Conservation (phyloP, 2,329 filamentous ascomycete species). For the Tolypocladium nubicola region DNA sequence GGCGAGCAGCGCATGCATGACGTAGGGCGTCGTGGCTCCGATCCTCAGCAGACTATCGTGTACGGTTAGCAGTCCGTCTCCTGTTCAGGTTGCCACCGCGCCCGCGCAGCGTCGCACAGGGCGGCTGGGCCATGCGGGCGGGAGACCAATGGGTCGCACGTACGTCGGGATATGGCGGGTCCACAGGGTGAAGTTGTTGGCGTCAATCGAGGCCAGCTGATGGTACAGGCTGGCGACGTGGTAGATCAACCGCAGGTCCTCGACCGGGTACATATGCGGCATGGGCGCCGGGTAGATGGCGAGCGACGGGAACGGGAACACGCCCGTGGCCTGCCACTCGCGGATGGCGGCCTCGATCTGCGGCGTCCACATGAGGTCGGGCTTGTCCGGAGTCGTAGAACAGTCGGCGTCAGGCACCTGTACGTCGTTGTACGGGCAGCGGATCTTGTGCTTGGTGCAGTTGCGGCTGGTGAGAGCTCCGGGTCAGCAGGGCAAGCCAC, state of each 20-base stretch:
- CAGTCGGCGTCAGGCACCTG: constrained; percentile 52
- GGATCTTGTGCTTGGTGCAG: constrained; percentile 97
- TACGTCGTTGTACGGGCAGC: constrained; percentile 94
- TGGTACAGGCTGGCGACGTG: constrained; percentile 81
- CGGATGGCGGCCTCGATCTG: constrained; percentile 74
- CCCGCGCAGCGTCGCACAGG: constrained; percentile 6
- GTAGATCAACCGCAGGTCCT: constrained; percentile 80
- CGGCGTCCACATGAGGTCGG: constrained; percentile 73
- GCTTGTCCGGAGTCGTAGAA: constrained; percentile 49
- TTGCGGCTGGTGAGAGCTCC: constrained; percentile 57
- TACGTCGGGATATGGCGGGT: constrained; percentile 87
- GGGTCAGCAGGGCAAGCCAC: neutral
- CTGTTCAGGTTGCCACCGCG: neutral
- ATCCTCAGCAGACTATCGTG: constrained; percentile 51
- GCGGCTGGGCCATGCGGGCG: neutral
- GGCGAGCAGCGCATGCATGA: constrained; percentile 87
- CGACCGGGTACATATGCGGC: constrained; percentile 61
- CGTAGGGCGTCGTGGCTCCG: constrained; percentile 71
- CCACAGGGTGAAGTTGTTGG: constrained; percentile 84
- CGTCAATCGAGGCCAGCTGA: constrained; percentile 66
- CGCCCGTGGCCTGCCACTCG: constrained; percentile 72
- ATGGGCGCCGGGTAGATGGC: constrained; percentile 65
- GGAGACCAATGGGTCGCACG: constrained; percentile 24
- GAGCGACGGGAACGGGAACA: constrained; percentile 77
- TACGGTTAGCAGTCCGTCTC: neutral